Evolutionary conservation across 2,329 filamentous ascomycete genomes (phyloP).

Genomic region (Chaetomiaceae sp.): DNA sequence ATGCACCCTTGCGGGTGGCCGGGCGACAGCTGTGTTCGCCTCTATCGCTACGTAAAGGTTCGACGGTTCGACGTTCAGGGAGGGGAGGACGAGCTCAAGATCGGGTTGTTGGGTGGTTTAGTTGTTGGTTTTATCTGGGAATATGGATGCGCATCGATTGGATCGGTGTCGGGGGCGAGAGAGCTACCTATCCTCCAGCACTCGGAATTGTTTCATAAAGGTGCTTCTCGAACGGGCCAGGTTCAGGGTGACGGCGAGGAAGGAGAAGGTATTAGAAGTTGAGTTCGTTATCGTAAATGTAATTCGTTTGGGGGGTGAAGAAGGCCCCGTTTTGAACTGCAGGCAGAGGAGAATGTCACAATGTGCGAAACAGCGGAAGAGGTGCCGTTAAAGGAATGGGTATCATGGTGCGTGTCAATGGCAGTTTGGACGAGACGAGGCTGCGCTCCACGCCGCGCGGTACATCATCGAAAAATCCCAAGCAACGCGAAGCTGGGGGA

Average conservation of each 20-base stretch:
- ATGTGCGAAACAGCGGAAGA: too few relatives aligned
- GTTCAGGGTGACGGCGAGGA: too few relatives aligned
- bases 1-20: constrained; percentile 36
- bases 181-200: background rate
- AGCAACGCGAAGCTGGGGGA: constrained; percentile 28
- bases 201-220: background rate
- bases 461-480: constrained; percentile 25
- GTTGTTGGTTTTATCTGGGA: background rate
- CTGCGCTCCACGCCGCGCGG: constrained; percentile 15
- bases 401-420: constrained; percentile 6
- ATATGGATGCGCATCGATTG: background rate
- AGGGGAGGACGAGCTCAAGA: too few relatives aligned
- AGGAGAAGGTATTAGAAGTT: background rate
- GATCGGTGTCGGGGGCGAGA: background rate
- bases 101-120: background rate
- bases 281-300: background rate
- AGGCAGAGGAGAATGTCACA: background rate
- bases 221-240: too few relatives aligned
- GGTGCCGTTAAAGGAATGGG: background rate
- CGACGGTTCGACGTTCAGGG: background rate
- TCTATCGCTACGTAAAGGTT: constrained; percentile 16
- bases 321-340: too few relatives aligned
- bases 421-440: constrained; percentile 1
- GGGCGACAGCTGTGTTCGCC: constrained; percentile 20
- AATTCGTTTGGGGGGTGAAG: too few relatives aligned